phyloP scores from a whole-genome alignment of 331 rosid species.

The Dryas integrifolia region DNA sequence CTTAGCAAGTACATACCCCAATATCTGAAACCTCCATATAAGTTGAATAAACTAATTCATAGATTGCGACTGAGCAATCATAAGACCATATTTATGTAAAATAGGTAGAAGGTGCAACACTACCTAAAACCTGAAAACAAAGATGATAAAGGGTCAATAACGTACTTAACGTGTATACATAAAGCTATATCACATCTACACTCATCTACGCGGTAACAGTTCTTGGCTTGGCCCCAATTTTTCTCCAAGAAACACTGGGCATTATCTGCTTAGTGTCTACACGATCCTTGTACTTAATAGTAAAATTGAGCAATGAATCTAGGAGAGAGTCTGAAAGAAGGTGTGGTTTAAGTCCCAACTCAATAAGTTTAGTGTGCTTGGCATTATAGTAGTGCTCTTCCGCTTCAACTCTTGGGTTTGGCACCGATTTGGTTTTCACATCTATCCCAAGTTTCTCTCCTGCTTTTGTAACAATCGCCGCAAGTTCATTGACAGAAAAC shows the following conservation, averaged over 20 bases:
- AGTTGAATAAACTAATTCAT: background rate
- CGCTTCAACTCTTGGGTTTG: slow-evolving; percentile 94
- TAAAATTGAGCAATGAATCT: slow-evolving; percentile 86
- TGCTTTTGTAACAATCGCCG: slow-evolving; percentile 73
- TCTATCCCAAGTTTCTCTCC: slow-evolving; percentile 81
- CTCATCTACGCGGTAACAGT: slow-evolving; percentile 50
- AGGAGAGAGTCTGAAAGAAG: slow-evolving; percentile 87
- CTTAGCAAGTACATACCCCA: too few relatives aligned
- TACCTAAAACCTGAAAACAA: slow-evolving; percentile 12
- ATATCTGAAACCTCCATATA: too few relatives aligned
- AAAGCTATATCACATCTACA: slow-evolving; percentile 10
- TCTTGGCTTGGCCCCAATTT: slow-evolving; percentile 67
- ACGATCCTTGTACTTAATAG: slow-evolving; percentile 71
- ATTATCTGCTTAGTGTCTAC: slow-evolving; percentile 85
- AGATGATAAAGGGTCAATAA: background rate
- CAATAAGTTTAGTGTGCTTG: slow-evolving; percentile 83
- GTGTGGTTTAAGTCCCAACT: slow-evolving; percentile 89
- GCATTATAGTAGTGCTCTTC: slow-evolving; percentile 99
- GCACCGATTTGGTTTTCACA: slow-evolving; percentile 70
- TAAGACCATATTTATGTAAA: background rate
- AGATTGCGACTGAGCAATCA: slow-evolving; percentile 34
- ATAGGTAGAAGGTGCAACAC: slow-evolving; percentile 12
- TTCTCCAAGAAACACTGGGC: slow-evolving; percentile 94
- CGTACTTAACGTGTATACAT: background rate
- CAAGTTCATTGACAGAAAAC: slow-evolving; percentile 85